Conservation (phyloP, 2,329 filamentous ascomycete genomes). For the Epichloe sylvatica region DNA sequence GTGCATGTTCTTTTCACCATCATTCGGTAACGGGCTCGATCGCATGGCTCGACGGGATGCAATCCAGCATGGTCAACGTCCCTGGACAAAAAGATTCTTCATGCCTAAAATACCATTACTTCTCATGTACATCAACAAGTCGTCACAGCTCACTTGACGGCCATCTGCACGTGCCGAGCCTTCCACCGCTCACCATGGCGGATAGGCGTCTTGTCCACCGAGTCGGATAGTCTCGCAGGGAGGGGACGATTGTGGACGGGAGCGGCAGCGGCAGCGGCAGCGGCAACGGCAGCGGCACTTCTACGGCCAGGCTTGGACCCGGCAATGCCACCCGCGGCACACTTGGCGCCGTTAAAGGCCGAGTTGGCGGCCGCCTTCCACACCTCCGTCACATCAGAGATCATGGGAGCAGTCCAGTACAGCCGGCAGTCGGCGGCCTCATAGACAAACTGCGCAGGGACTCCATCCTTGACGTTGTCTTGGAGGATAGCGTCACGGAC, state of each 20-base stretch:
- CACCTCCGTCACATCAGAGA: conserved; percentile 29
- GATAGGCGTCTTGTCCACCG: conserved; percentile 1
- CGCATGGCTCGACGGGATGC: too few relatives aligned
- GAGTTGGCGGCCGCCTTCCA: conserved; percentile 31
- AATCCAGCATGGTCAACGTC: too few relatives aligned
- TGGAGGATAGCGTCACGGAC: conserved; percentile 26
- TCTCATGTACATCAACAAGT: too few relatives aligned
- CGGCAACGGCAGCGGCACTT: neutral
- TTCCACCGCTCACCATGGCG: neutral
- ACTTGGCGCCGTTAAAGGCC: conserved; percentile 27
- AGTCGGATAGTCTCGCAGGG: neutral
- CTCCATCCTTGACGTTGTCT: conserved; percentile 23
- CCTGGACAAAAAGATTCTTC: too few relatives aligned
- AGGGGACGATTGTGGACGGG: neutral
- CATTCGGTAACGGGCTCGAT: too few relatives aligned
- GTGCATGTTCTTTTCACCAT: too few relatives aligned
- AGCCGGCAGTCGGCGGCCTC: conserved; percentile 36
- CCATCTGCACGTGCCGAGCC: conserved; percentile 5
- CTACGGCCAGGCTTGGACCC: conserved; percentile 1
- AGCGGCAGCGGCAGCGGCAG: neutral
- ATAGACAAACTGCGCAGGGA: conserved; percentile 33
- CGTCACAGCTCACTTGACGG: neutral
- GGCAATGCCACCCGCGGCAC: conserved; percentile 22
- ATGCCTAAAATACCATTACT: too few relatives aligned
- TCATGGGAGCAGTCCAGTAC: conserved; percentile 36